phyloP scores from a whole-genome alignment of 2,329 filamentous ascomycete species.

The Diaporthe amygdali region DNA sequence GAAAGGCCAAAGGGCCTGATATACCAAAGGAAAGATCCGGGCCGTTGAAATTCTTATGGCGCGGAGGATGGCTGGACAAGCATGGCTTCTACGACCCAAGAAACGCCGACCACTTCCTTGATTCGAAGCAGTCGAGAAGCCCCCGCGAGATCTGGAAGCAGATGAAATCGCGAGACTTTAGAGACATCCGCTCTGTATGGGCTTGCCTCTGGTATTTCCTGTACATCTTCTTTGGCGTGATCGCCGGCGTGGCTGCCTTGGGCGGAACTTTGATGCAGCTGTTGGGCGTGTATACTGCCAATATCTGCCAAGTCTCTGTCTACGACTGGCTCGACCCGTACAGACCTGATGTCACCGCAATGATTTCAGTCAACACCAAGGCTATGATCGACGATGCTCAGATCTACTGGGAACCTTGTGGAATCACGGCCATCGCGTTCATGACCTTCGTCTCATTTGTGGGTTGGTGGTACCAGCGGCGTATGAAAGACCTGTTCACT shows the following conservation, averaged over 20 bases:
- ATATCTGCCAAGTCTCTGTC: slow-evolving; percentile 27
- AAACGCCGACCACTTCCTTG: slow-evolving; percentile 24
- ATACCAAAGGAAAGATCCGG: background rate
- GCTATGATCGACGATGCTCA: slow-evolving; percentile 11
- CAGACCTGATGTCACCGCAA: background rate
- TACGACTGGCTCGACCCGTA: slow-evolving; percentile 28
- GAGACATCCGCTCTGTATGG: slow-evolving; percentile 13
- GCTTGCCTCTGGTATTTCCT: slow-evolving; percentile 27
- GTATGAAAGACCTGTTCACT: slow-evolving; percentile 31
- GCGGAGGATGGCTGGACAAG: slow-evolving; percentile 29
- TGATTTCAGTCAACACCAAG: background rate
- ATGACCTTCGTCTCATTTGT: slow-evolving; percentile 32
- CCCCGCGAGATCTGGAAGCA: background rate
- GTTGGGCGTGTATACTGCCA: slow-evolving; percentile 31
- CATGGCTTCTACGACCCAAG: slow-evolving; percentile 30
- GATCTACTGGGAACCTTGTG: slow-evolving; percentile 29
- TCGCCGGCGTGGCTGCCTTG: slow-evolving; percentile 45
- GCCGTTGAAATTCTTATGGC: slow-evolving; percentile 20
- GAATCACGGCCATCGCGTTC: slow-evolving; percentile 31
- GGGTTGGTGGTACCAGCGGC: slow-evolving; percentile 36
- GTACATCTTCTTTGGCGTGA: slow-evolving; percentile 35
- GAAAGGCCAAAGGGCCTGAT: background rate
- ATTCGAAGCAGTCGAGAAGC: background rate
- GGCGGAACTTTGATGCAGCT: slow-evolving; percentile 34
- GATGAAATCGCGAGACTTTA: background rate